Percentiles rank a stretch among this genome's conserved stretches.
Conservation (phyloP, 306 rosid genomes). For the Prosopis cineraria region DNA sequence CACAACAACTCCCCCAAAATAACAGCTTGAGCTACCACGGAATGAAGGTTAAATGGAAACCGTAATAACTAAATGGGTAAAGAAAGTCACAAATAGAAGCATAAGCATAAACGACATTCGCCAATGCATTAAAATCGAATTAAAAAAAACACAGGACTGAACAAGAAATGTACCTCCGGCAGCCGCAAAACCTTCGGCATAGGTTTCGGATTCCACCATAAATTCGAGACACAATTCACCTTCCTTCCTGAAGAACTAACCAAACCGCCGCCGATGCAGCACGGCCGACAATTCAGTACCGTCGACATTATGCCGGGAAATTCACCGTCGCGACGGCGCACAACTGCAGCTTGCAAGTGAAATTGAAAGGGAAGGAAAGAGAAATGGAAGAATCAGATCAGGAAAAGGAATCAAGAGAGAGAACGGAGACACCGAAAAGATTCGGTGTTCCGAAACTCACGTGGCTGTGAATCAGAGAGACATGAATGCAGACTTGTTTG, state of each 20-base stretch:
- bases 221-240: conserved; percentile 5
- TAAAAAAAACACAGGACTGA: background rate
- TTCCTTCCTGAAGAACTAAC: conserved; percentile 31
- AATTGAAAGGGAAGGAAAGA: background rate
- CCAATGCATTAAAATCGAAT: conserved; percentile 30
- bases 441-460: conserved; percentile 28
- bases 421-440: conserved; percentile 50
- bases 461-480: conserved; percentile 38
- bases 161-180: conserved; percentile 41
- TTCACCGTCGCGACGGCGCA: background rate
- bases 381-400: background rate
- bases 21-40: background rate
- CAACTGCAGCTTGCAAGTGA: background rate
- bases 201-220: conserved; percentile 30
- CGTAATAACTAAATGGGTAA: background rate
- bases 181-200: conserved; percentile 36
- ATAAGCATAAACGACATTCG: background rate
- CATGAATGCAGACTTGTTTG: conserved; percentile 11
- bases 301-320: conserved; percentile 47
- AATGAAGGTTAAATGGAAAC: background rate
- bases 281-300: conserved; percentile 51
- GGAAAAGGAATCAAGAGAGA: background rate
- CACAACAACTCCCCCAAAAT: background rate
- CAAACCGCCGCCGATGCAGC: conserved; percentile 40
- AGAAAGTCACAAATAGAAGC: background rate